Base-by-base conservation (phyloP, 352 stramenopile species). In the Phytopythium aichiense region DNA sequence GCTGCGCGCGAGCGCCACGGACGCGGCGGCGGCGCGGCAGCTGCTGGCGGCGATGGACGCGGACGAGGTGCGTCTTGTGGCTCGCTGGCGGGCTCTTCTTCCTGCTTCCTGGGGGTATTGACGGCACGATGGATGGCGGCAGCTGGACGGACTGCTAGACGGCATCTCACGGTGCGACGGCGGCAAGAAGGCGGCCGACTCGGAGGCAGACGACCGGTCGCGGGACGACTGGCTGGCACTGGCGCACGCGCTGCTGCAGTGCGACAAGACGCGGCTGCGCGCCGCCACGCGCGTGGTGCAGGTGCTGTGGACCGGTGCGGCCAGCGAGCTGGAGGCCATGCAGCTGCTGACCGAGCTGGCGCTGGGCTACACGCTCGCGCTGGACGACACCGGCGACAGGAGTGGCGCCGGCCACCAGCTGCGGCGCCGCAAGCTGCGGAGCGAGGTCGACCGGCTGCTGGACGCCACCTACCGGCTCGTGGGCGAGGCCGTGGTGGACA, bases 321-420 rank as follows among this genome's bases (percentile, higher is more conserved):
- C 69, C 30, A 92, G 74, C 53, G 85, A 94, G 49, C 66, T 92
- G 43, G 80, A 90, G 64, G 74, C 73, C 48, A 85, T 87, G 72
- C 81, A 89, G 61, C 88, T 87, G 68, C 70, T 92, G 50, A 87
- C 84, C 2, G 86, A 94, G 68, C 74, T 94, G 25, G 85, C 69
- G 40, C 56, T 92, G 45, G 80, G 69, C 48, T 94, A 92, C 61
- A 71, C 86, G 33, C 65, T 66, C 20, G 77, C 70, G 2, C 31
- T 83, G 12, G 74, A 90, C 30, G 66, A 77, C 2, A 40, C 72
- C 11, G 54, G 61, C 22, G 64, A 71, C 30, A 31, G 35, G 30
- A 38, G 61, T 4, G 59, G 25, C 16, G 8, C 48, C 2, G 55
- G 66, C 11, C 53, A 65, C 22, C 31, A 45, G 4, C 53, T 75